Conservation (phyloP, 2,329 filamentous ascomycete species). For the Calonectria naviculata region DNA sequence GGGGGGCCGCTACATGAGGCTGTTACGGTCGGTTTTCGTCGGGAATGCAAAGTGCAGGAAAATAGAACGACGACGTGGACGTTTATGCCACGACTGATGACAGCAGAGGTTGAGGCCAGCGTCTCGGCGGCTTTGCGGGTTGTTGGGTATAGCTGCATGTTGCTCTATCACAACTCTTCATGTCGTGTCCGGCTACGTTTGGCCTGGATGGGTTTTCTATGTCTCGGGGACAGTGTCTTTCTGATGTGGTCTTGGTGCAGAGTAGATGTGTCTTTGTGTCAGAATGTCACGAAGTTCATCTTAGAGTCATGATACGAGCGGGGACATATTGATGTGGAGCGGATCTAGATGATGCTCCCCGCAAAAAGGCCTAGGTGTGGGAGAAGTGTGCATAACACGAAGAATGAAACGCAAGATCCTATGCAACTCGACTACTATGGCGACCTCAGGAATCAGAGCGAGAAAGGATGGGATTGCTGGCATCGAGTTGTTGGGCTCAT, state of each 20-base stretch:
- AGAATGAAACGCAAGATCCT: not conserved
- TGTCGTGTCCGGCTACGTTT: not conserved
- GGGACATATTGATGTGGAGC: not conserved
- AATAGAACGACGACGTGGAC: not conserved
- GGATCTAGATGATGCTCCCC: not conserved
- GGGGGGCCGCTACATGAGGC: not conserved
- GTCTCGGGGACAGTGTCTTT: not conserved
- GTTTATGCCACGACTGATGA: not conserved
- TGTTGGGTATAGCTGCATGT: slow-evolving; percentile 1
- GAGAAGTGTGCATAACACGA: not conserved
- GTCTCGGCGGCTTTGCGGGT: not conserved
- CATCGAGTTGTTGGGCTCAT: not conserved
- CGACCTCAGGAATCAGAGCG: not conserved
- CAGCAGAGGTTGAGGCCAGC: not conserved
- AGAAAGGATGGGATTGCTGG: not conserved
- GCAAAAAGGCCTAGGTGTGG: not conserved
- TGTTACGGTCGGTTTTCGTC: not conserved
- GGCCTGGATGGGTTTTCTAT: not conserved
- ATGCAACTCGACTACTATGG: not conserved
- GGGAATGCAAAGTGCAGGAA: not conserved
- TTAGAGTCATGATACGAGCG: not conserved
- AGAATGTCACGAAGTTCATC: not conserved
- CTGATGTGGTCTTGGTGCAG: not conserved
- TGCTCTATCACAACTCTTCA: not conserved
- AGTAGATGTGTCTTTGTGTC: not conserved